A percentile compares a stretch with the other conserved stretches of the same genome.
Evolutionary conservation across 169 alveolate genomes (phyloP).

Genomic region (Eimeria maxima): DNA sequence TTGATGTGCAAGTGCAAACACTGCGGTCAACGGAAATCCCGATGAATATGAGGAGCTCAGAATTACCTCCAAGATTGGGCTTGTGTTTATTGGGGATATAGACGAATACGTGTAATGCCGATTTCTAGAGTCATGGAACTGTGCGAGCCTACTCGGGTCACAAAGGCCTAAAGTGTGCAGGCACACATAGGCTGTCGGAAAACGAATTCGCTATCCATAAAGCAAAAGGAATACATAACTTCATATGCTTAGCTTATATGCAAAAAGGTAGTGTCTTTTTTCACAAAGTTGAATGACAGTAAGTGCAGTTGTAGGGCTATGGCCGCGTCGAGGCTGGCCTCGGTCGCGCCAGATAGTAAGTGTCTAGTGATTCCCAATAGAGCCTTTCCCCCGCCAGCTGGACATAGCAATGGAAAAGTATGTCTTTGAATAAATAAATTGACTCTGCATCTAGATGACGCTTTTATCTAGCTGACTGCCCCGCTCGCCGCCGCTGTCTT

Average conservation of each 20-base stretch:
- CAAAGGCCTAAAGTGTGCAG: neutral
- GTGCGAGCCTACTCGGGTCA: neutral
- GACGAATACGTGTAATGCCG: neutral
- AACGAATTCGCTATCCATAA: neutral
- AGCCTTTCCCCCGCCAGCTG: neutral
- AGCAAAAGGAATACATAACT: neutral
- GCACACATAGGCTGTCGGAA: neutral
- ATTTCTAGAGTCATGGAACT: neutral
- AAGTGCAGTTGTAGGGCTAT: neutral
- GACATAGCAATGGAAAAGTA: neutral
- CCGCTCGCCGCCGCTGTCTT: slow-evolving; percentile 28
- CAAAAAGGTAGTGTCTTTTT: neutral
- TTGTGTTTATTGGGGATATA: neutral
- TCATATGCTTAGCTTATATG: neutral
- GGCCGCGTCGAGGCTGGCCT: slow-evolving; percentile 41
- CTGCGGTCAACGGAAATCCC: neutral
- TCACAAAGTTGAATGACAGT: neutral
- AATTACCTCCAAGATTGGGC: neutral
- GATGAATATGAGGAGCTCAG: no score
- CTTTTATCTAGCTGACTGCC: neutral
- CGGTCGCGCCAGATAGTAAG: neutral
- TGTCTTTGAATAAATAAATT: neutral
- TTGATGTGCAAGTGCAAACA: neutral
- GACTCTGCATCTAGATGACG: neutral
- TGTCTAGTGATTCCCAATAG: slow-evolving; percentile 12